Evolutionary conservation across 352 stramenopile species (phyloP).

Genomic region (Phytophthora ramorum): DNA sequence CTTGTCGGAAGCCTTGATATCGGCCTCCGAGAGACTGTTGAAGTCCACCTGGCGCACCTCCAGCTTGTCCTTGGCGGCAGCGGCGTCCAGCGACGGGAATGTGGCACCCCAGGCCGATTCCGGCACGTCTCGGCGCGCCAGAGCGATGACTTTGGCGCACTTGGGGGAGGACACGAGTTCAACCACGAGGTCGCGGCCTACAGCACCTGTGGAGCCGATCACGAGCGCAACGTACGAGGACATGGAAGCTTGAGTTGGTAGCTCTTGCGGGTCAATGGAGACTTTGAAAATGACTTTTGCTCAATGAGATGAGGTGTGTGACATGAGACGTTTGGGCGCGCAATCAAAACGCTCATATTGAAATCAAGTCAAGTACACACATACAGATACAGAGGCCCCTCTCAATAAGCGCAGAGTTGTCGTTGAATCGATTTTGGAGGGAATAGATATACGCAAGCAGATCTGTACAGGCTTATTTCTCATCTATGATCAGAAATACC

Average conservation of each 20-base stretch:
- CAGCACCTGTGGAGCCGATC: conserved; percentile 74
- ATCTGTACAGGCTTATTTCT: no score
- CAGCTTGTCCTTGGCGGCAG: conserved; percentile 56
- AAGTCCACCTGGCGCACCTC: conserved; percentile 70
- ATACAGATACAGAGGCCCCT: no score
- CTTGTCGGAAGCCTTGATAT: conserved; percentile 47
- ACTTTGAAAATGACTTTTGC: background rate
- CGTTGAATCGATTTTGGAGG: no score
- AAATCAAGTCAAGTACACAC: no score
- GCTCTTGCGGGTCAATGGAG: background rate
- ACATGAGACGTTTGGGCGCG: background rate
- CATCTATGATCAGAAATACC: no score
- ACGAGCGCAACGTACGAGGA: conserved; percentile 70
- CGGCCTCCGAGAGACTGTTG: conserved; percentile 45
- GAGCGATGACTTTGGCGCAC: conserved; percentile 75
- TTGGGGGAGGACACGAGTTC: conserved; percentile 67
- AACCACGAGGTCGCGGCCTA: conserved; percentile 75
- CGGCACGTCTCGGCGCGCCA: conserved; percentile 69
- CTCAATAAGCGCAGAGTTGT: no score
- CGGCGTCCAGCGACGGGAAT: conserved; percentile 60
- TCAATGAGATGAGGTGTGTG: background rate
- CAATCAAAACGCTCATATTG: background rate
- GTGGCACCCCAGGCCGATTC: conserved; percentile 44
- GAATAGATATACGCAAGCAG: no score
- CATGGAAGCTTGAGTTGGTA: conserved; percentile 6